phyloP scores from a whole-genome alignment of 2,329 filamentous ascomycete species.

The Fusarium nurragi region DNA sequence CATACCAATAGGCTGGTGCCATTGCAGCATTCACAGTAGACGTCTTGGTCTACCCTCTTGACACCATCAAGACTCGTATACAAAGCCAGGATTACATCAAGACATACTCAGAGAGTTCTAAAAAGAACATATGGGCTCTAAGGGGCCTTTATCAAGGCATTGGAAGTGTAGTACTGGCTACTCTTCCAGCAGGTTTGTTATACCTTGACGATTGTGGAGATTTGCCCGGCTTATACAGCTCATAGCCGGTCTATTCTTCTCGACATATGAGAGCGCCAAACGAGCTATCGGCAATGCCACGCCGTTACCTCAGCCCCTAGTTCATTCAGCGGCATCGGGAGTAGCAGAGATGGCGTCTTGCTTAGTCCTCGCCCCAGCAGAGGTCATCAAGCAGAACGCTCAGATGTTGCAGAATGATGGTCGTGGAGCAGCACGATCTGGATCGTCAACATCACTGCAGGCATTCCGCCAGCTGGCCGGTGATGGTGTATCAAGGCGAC shows the following conservation, averaged over 20 bases:
- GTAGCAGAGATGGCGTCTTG: constrained; percentile 86
- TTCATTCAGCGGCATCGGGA: constrained; percentile 79
- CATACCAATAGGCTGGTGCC: constrained; percentile 74
- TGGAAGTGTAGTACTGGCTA: constrained; percentile 84
- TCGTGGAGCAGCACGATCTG: constrained; percentile 13
- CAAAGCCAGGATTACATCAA: constrained; percentile 80
- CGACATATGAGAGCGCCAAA: constrained; percentile 85
- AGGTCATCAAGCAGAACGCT: constrained; percentile 93
- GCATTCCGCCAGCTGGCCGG: constrained; percentile 61
- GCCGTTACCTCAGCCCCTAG: constrained; percentile 70
- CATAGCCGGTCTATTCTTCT: constrained; percentile 85
- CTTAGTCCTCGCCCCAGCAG: constrained; percentile 85
- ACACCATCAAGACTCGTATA: constrained; percentile 87
- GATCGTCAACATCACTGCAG: constrained; percentile 56
- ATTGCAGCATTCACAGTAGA: constrained; percentile 88
- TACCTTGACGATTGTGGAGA: not conserved
- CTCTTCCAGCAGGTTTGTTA: constrained; percentile 79
- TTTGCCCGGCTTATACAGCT: not conserved
- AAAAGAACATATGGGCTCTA: constrained; percentile 64
- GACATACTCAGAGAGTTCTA: constrained; percentile 68
- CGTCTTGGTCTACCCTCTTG: constrained; percentile 84
- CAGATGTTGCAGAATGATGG: constrained; percentile 71
- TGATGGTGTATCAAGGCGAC: constrained; percentile 65
- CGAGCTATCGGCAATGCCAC: constrained; percentile 63
- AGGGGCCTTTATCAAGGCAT: constrained; percentile 87